Conservation (phyloP, 495 filamentous ascomycete genomes). For the Penicillium crystallinum region DNA sequence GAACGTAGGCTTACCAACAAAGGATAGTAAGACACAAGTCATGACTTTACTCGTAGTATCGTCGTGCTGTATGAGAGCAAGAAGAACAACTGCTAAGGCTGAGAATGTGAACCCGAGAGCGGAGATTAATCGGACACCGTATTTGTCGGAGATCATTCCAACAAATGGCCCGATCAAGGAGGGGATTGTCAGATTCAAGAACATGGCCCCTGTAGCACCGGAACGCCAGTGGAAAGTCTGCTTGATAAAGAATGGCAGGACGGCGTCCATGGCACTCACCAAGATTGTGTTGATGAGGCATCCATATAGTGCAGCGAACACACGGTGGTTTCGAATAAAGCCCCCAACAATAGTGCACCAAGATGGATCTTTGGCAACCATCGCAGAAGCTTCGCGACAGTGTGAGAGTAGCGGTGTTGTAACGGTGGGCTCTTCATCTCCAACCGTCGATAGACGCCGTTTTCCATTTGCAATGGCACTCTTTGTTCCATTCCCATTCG, state of each 20-base stretch:
- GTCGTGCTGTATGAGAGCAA: background rate
- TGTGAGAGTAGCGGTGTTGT: background rate
- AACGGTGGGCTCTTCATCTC: background rate
- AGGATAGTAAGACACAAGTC: background rate
- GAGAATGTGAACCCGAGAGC: background rate
- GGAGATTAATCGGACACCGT: background rate
- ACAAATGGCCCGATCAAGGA: conserved; percentile 2
- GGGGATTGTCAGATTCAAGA: conserved; percentile 3
- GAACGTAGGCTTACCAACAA: background rate
- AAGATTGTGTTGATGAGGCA: conserved; percentile 2
- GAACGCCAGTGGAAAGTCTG: conserved; percentile 4
- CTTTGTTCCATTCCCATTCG: background rate
- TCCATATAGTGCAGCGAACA: conserved; percentile 2
- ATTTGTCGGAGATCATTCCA: conserved; percentile 3
- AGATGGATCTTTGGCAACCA: background rate
- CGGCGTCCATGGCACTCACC: conserved; percentile 1
- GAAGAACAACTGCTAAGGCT: background rate
- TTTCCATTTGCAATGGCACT: background rate
- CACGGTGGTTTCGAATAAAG: background rate
- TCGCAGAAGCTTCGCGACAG: background rate
- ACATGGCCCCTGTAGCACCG: conserved; percentile 2
- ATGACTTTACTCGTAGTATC: background rate
- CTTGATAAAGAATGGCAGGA: conserved; percentile 1
- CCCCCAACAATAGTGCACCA: conserved; percentile 4
- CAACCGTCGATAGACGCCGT: background rate